Conservation (phyloP, 768 basidiomycete species). For the Fomitopsis pulvina region DNA sequence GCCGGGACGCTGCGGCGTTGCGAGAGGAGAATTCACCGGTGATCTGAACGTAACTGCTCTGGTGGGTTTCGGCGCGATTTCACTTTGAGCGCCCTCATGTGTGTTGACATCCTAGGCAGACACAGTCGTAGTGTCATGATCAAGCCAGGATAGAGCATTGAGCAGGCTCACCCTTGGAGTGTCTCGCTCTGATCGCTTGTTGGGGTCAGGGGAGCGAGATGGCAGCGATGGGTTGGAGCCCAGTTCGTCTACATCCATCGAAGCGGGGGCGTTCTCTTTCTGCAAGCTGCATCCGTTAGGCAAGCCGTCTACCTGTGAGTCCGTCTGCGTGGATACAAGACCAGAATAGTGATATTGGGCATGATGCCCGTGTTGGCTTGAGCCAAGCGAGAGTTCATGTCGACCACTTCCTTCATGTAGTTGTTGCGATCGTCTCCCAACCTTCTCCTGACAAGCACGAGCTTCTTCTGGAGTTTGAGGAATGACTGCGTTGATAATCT, state of each 20-base stretch:
- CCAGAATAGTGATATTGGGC: constrained; percentile 55
- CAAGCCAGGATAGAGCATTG: neutral
- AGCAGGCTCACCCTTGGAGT: neutral
- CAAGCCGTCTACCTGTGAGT: constrained; percentile 36
- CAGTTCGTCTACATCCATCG: constrained; percentile 4
- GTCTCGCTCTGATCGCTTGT: neutral
- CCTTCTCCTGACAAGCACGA: neutral
- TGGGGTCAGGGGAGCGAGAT: neutral
- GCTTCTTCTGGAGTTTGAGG: constrained; percentile 15
- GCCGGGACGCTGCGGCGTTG: constrained; percentile 2
- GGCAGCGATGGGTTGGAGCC: neutral
- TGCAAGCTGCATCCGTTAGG: constrained; percentile 36
- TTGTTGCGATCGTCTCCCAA: neutral
- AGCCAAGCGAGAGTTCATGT: neutral
- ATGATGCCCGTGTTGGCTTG: constrained; percentile 20
- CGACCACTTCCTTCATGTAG: neutral
- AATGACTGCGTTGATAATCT: neutral
- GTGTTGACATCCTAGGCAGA: neutral
- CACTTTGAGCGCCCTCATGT: no score
- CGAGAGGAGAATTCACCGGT: constrained; percentile 13
- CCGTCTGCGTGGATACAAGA: constrained; percentile 47
- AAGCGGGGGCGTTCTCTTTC: constrained; percentile 40
- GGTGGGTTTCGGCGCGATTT: constrained; percentile 9
- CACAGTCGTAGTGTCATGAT: neutral
- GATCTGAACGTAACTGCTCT: constrained; percentile 30